Evolutionary conservation across 192 early-diverging fungal species (phyloP).

Genomic region (Entomortierella chlamydospora): DNA sequence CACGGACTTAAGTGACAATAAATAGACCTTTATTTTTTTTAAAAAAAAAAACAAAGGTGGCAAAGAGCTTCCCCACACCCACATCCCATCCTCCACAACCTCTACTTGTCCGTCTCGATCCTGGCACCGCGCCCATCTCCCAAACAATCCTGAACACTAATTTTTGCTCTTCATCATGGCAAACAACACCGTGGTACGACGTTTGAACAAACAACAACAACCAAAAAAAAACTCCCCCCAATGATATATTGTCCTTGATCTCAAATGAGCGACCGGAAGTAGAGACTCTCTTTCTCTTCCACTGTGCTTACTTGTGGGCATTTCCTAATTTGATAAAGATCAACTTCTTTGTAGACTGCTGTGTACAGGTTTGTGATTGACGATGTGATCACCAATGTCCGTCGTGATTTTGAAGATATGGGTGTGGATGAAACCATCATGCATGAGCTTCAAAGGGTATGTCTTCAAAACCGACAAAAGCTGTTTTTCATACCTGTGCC

Average conservation of each 20-base stretch:
- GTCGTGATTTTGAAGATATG: constrained; percentile 88
- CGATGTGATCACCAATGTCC: constrained; percentile 91
- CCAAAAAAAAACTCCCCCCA: no score
- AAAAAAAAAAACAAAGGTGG: neutral
- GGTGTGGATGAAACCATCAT: constrained; percentile 91
- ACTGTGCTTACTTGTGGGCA: neutral
- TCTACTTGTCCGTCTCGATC: neutral
- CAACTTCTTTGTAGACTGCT: constrained; percentile 46
- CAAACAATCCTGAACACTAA: neutral
- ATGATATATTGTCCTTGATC: neutral
- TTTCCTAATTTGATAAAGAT: neutral
- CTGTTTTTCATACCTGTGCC: no score
- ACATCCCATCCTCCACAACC: no score
- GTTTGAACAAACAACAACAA: neutral
- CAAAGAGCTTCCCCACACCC: no score
- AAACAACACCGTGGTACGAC: constrained; percentile 41
- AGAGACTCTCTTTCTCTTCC: neutral
- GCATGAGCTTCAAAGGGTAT: constrained; percentile 83
- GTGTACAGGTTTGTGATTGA: constrained; percentile 92
- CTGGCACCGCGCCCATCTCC: neutral
- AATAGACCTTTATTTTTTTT: no score
- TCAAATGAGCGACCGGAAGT: neutral
- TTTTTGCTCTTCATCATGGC: constrained; percentile 16
- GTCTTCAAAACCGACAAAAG: constrained; percentile 2
- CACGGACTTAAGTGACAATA: neutral